Percentiles rank a stretch among this genome's conserved stretches.
Evolutionary conservation across 768 basidiomycete species (phyloP).

Genomic region (Kwoniella dejecticola): DNA sequence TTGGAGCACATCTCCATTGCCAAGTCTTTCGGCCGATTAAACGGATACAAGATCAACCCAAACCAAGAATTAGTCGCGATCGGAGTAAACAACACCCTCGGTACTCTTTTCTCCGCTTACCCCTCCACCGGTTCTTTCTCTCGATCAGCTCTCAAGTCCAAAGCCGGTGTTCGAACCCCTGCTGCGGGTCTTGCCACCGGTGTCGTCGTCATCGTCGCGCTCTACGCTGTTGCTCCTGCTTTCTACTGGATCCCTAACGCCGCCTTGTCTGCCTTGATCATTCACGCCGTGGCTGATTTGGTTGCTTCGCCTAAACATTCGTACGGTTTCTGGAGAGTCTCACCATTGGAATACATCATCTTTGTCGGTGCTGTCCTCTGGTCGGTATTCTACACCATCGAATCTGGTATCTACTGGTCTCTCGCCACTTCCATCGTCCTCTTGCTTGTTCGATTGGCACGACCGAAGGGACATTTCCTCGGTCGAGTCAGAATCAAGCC

Average conservation of each 20-base stretch:
- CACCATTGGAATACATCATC: slow-evolving; percentile 88
- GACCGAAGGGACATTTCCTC: slow-evolving; percentile 86
- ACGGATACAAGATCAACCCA: slow-evolving; percentile 81
- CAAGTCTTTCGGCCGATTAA: slow-evolving; percentile 91
- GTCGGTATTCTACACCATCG: slow-evolving; percentile 90
- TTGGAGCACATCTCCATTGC: slow-evolving; percentile 96
- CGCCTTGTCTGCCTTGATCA: slow-evolving; percentile 85
- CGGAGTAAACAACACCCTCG: slow-evolving; percentile 91
- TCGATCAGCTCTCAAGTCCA: slow-evolving; percentile 92
- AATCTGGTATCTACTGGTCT: slow-evolving; percentile 71
- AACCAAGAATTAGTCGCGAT: slow-evolving; percentile 96
- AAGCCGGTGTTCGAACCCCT: slow-evolving; percentile 96
- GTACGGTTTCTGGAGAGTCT: slow-evolving; percentile 89
- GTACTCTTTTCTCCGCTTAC: slow-evolving; percentile 85
- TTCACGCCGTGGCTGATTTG: slow-evolving; percentile 77
- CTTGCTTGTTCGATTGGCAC: slow-evolving; percentile 80
- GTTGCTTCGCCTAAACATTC: slow-evolving; percentile 80
- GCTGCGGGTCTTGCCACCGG: slow-evolving; percentile 82
- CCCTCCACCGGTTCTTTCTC: slow-evolving; percentile 98
- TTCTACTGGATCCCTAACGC: slow-evolving; percentile 71
- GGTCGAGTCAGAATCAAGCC: slow-evolving; percentile 68
- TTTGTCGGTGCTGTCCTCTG: slow-evolving; percentile 83
- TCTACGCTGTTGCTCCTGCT: slow-evolving; percentile 90
- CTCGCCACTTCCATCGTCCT: slow-evolving; percentile 76
- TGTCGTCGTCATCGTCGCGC: slow-evolving; percentile 83